A percentile compares a stretch with the other conserved stretches of the same genome.
Conservation (phyloP, 2,329 filamentous ascomycete genomes). For the Byssothecium circinans region DNA sequence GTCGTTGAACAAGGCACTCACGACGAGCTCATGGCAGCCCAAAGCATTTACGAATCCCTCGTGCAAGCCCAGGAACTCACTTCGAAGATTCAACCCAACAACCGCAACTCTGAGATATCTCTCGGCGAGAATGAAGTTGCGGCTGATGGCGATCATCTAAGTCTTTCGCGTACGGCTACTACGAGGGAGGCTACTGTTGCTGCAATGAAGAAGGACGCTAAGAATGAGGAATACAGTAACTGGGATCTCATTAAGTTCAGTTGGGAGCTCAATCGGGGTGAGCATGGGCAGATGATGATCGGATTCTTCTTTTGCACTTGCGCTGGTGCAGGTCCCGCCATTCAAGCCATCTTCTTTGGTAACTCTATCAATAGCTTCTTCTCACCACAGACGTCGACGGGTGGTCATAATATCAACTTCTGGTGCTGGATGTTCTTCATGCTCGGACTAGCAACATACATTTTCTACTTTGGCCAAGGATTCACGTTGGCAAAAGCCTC, state of each 20-base stretch:
- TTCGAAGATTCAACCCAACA: conserved; percentile 24
- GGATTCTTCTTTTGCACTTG: conserved; percentile 46
- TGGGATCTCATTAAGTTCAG: conserved; percentile 48
- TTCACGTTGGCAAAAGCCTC: conserved; percentile 60
- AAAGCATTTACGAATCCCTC: conserved; percentile 78
- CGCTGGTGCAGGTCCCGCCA: conserved; percentile 38
- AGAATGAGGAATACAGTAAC: conserved; percentile 29
- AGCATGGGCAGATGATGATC: conserved; percentile 42
- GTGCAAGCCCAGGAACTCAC: conserved; percentile 77
- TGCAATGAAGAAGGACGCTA: conserved; percentile 24
- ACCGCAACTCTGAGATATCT: conserved; percentile 21
- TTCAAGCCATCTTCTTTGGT: conserved; percentile 74
- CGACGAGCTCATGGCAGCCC: conserved; percentile 69
- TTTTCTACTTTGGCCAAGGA: conserved; percentile 34
- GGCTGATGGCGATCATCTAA: conserved; percentile 30
- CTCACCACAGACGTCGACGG: conserved; percentile 60
- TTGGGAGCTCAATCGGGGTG: conserved; percentile 37
- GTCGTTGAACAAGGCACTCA: conserved; percentile 94
- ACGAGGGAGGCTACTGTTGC: conserved; percentile 67
- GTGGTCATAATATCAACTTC: conserved; percentile 64
- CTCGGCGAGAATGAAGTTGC: conserved; percentile 18
- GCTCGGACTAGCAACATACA: conserved; percentile 30
- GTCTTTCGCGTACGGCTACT: conserved; percentile 30
- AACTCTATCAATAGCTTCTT: conserved; percentile 79
- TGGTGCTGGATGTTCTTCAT: conserved; percentile 43